A percentile compares a stretch with the other conserved stretches of the same genome.
phyloP scores from a whole-genome alignment of 192 early-diverging fungal genomes.

The Coemansia reversa region DNA sequence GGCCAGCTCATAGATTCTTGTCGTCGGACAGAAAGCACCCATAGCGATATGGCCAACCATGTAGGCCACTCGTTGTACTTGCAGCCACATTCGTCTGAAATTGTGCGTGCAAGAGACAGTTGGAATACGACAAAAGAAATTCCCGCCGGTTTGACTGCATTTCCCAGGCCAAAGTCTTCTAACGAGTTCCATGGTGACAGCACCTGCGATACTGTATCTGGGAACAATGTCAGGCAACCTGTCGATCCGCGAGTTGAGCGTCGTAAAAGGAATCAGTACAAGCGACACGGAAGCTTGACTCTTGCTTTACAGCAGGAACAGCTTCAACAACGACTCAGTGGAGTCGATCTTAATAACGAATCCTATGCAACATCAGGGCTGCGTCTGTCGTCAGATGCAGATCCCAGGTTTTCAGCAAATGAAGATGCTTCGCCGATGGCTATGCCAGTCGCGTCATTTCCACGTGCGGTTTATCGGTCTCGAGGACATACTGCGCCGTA shows the following conservation, averaged over 20 bases:
- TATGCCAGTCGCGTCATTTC: constrained; percentile 12
- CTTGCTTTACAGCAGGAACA: constrained; percentile 36
- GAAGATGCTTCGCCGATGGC: constrained; percentile 26
- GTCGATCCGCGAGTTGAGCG: constrained; percentile 35
- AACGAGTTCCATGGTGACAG: constrained; percentile 9
- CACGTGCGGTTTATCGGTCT: constrained; percentile 11
- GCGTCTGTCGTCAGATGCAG: constrained; percentile 23
- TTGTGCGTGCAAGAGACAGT: neutral
- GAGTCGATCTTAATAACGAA: neutral
- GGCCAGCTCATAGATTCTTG: neutral
- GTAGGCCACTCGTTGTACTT: constrained; percentile 3
- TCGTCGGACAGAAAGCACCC: neutral
- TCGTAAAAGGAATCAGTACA: constrained; percentile 46
- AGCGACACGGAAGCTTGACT: constrained; percentile 48
- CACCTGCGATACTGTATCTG: neutral
- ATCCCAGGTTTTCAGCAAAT: neutral
- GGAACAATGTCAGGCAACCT: no score
- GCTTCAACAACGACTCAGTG: constrained; percentile 16
- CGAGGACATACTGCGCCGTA: neutral
- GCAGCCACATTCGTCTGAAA: constrained; percentile 1
- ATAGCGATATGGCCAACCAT: constrained; percentile 1
- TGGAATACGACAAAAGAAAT: neutral
- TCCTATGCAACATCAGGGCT: neutral
- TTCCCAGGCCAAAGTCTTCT: constrained; percentile 36
- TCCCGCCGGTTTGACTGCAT: constrained; percentile 13